A percentile compares a stretch with the other conserved stretches of the same genome.
These are phyloP conservation scores for Kodamaea leandrae DNA, from an alignment of 805 yeast species.

Conservation along the genomic window DNA sequence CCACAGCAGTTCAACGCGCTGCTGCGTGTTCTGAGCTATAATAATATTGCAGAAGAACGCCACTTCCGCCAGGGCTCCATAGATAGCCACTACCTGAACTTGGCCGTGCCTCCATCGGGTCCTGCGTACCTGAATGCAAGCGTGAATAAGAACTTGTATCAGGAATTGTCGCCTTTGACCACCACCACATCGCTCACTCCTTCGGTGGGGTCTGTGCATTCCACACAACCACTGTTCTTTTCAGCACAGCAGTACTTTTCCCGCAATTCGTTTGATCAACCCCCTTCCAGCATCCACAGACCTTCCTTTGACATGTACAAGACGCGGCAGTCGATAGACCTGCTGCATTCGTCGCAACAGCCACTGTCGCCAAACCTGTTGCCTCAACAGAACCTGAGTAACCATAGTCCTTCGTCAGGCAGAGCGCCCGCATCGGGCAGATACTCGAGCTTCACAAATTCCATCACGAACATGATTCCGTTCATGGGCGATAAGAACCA, in stretches of 20 bases:
- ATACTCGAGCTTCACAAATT: constrained; percentile 33
- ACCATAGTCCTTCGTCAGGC: constrained; percentile 1
- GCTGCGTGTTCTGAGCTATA: constrained; percentile 7
- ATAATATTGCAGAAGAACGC: constrained; percentile 5
- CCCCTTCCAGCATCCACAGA: constrained; percentile 19
- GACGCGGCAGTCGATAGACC: constrained; percentile 30
- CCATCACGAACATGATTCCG: constrained; percentile 40
- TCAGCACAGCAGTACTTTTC: constrained; percentile 42
- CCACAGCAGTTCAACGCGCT: constrained; percentile 3
- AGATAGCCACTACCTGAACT: constrained; percentile 18
- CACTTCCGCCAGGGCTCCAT: constrained; percentile 14
- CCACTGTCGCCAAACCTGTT: constrained; percentile 6
- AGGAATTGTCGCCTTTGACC: constrained; percentile 43
- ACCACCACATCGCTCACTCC: constrained; percentile 45
- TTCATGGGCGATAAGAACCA: constrained; percentile 35
- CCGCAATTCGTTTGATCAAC: constrained; percentile 39
- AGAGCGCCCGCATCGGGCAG: constrained; percentile 17
- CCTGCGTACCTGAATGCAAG: constrained; percentile 4
- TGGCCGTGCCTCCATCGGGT: constrained; percentile 7
- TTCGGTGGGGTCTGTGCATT: constrained; percentile 38
- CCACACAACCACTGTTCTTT: constrained; percentile 42
- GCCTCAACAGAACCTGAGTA: not conserved
- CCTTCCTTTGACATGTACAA: constrained; percentile 32
- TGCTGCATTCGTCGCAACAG: constrained; percentile 6
- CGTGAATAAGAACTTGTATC: constrained; percentile 9